Conservation (phyloP, 2,329 filamentous ascomycete genomes). For the Tolypocladium capitatum region DNA sequence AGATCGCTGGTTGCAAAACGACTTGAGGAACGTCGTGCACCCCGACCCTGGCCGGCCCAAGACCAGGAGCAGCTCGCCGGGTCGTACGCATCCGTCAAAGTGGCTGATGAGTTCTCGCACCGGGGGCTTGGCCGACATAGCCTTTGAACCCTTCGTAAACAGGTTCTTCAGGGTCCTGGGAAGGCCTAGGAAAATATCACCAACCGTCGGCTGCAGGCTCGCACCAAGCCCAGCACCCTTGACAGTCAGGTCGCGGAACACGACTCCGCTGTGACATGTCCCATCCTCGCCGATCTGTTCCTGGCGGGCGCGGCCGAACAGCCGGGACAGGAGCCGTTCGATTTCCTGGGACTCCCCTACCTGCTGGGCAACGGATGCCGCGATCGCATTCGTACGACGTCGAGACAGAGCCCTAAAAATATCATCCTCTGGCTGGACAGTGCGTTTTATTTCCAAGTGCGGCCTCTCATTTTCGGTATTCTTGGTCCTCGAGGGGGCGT, state of each 20-base stretch:
- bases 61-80: conserved; percentile 57
- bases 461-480: neutral
- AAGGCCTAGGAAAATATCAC: conserved; percentile 49
- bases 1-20: conserved; percentile 56
- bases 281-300: conserved; percentile 56
- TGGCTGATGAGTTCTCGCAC: conserved; percentile 52
- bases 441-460: conserved; percentile 11
- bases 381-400: conserved; percentile 27
- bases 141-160: conserved; percentile 36
- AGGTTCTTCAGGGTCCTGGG: conserved; percentile 29
- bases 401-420: conserved; percentile 35
- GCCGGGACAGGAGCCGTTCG: conserved; percentile 50
- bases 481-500: neutral
- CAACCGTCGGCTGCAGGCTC: conserved; percentile 37
- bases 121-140: conserved; percentile 40
- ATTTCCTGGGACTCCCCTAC: conserved; percentile 37
- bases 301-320: conserved; percentile 55
- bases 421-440: conserved; percentile 32
- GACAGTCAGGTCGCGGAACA: conserved; percentile 59
- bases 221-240: conserved; percentile 57
- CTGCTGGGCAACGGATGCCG: conserved; percentile 17
- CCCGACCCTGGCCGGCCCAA: conserved; percentile 54
- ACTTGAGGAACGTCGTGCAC: conserved; percentile 59
- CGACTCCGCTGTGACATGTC: conserved; percentile 53
- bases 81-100: conserved; percentile 54